phyloP scores from a whole-genome alignment of 2,329 filamentous ascomycete species.

The Hymenoscyphus fructigenus region DNA sequence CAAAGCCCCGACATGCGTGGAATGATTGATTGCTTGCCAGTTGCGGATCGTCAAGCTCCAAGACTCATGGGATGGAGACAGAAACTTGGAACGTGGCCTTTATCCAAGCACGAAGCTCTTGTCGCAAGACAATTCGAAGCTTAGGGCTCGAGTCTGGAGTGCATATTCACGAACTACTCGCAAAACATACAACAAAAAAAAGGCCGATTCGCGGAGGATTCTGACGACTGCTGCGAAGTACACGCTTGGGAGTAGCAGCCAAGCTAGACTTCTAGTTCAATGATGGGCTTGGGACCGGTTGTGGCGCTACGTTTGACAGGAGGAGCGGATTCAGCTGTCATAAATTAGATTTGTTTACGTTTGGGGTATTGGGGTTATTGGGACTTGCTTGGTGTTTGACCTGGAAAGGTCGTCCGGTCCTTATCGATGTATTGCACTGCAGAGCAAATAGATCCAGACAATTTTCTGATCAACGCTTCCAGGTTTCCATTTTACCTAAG shows the following conservation, averaged over 20 bases:
- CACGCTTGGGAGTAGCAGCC: neutral
- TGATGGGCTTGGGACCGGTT: neutral
- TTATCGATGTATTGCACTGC: neutral
- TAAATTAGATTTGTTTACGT: neutral
- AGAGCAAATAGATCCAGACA: neutral
- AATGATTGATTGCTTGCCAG: slow-evolving; percentile 32
- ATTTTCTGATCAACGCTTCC: neutral
- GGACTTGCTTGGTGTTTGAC: neutral
- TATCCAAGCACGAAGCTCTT: slow-evolving; percentile 29
- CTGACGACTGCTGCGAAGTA: slow-evolving; percentile 2
- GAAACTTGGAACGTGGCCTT: slow-evolving; percentile 38
- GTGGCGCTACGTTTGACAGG: neutral
- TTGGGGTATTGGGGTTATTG: neutral
- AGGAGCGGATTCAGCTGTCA: neutral
- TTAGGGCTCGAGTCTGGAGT: slow-evolving; percentile 9
- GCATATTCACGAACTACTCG: neutral
- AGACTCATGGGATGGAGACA: slow-evolving; percentile 31
- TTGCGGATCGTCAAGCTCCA: slow-evolving; percentile 23
- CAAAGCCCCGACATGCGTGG: slow-evolving; percentile 31
- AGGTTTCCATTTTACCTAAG: too few relatives aligned
- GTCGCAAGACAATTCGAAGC: slow-evolving; percentile 26
- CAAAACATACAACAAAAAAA: neutral
- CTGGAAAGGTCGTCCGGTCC: neutral
- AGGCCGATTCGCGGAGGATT: neutral
- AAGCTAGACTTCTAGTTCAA: slow-evolving; percentile 1